Conservation (phyloP, 75 land plant genomes). For the Azolla pinnata region DNA sequence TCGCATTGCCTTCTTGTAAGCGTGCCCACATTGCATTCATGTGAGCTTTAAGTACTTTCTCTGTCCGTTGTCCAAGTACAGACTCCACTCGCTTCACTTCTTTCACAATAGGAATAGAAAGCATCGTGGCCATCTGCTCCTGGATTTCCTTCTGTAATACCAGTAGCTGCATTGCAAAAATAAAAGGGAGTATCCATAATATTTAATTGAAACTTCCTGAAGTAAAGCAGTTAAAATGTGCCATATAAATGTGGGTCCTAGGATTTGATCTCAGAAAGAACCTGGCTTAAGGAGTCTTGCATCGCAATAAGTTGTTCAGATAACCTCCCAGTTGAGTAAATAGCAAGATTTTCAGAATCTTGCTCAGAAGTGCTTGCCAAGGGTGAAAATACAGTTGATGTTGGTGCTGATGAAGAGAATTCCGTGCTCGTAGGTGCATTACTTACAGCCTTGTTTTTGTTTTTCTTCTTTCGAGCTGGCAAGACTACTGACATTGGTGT, state of each 20-base stretch:
- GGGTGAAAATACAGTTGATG: background rate
- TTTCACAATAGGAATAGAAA: slow-evolving; percentile 64
- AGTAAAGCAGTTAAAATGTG: too few species aligned
- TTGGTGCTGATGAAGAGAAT: slow-evolving; percentile 4
- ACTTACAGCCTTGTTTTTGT: slow-evolving; percentile 25
- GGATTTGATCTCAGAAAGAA: background rate
- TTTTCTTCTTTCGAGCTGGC: slow-evolving; percentile 27
- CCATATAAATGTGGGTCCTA: too few species aligned
- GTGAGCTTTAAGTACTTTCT: slow-evolving; percentile 74
- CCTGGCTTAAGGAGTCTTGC: slow-evolving; percentile 33
- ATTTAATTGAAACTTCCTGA: too few species aligned
- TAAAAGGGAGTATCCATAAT: slow-evolving; percentile 7
- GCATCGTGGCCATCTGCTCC: slow-evolving; percentile 52
- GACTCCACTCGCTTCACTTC: slow-evolving; percentile 83
- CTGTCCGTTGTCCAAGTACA: slow-evolving; percentile 68
- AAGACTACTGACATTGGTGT: slow-evolving; percentile 11
- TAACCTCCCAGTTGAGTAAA: background rate
- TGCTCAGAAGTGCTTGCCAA: slow-evolving; percentile 3
- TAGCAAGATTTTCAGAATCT: background rate
- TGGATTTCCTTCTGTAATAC: slow-evolving; percentile 80
- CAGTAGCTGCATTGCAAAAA: slow-evolving; percentile 45
- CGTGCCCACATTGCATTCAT: slow-evolving; percentile 87
- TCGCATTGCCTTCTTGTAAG: slow-evolving; percentile 75
- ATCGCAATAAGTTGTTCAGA: slow-evolving; percentile 19
- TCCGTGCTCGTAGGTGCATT: slow-evolving; percentile 6